A percentile compares a stretch with the other conserved stretches of the same genome.
Evolutionary conservation across 2,329 filamentous ascomycete genomes (phyloP).

Genomic region (Diaporthe nobilis): DNA sequence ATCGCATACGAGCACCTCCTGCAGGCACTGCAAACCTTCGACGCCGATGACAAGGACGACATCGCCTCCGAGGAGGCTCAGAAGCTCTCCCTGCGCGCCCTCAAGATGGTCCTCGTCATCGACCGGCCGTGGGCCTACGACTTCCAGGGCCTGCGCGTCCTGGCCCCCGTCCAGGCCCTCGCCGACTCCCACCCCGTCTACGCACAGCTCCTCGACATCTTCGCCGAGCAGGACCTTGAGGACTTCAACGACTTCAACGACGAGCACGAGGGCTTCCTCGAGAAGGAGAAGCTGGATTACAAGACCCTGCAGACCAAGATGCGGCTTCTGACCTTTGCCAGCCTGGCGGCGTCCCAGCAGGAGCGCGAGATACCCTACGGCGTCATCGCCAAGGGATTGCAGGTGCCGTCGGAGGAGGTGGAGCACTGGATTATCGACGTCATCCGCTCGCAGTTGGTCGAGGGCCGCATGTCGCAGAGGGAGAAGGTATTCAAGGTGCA

Average conservation of each 20-base stretch:
- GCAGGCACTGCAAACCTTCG: conserved; percentile 73
- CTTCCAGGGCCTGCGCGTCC: conserved; percentile 85
- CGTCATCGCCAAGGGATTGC: conserved; percentile 86
- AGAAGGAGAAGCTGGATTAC: conserved; percentile 80
- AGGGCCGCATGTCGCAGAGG: conserved; percentile 95
- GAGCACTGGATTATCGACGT: conserved; percentile 99
- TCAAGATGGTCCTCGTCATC: conserved; percentile 68
- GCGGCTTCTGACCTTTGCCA: conserved; percentile 93
- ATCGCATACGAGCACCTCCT: conserved; percentile 78
- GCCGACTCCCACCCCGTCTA: conserved; percentile 86
- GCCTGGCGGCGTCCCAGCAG: conserved; percentile 86
- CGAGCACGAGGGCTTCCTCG: conserved; percentile 88
- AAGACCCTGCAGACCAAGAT: conserved; percentile 92
- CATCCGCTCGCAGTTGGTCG: conserved; percentile 93
- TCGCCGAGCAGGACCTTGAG: conserved; percentile 93
- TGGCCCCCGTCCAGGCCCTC: conserved; percentile 88
- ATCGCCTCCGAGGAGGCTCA: conserved; percentile 72
- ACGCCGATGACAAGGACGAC: conserved; percentile 68
- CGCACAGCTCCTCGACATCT: conserved; percentile 94
- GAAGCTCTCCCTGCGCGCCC: conserved; percentile 69
- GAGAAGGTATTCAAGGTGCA: conserved; percentile 95
- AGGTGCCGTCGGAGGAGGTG: conserved; percentile 86
- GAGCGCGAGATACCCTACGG: conserved; percentile 91
- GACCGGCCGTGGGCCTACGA: conserved; percentile 68
- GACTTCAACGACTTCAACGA: conserved; percentile 97